phyloP scores from a whole-genome alignment of 306 rosid species.

The Quercus glauca region DNA sequence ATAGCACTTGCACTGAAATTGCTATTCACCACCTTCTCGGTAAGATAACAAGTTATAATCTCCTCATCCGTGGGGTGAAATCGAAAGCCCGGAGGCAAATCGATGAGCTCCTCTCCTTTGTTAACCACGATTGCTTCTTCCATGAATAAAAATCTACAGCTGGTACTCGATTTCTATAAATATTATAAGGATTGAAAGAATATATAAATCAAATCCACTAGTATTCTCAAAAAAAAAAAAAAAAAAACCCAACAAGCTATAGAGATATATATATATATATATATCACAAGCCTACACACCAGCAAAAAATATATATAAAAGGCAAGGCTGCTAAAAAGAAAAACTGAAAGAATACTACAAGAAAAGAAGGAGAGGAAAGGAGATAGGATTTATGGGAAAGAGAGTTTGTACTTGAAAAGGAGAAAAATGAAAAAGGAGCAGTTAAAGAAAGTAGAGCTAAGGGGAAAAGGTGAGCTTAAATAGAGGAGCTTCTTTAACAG shows the following conservation, averaged over 20 bases:
- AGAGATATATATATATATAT: not conserved
- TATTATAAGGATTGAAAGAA: not conserved
- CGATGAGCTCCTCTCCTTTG: constrained; percentile 45
- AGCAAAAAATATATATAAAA: not conserved
- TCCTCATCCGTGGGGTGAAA: constrained; percentile 95
- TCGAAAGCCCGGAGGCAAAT: constrained; percentile 92
- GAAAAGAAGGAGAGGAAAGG: not conserved
- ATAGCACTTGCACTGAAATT: constrained; percentile 69
- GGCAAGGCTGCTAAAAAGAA: not conserved
- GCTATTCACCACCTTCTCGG: constrained; percentile 55
- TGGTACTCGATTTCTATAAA: not conserved
- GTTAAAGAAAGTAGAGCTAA: constrained; percentile 47
- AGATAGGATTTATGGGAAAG: not conserved
- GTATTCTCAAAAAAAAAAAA: not conserved
- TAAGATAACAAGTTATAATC: constrained; percentile 61
- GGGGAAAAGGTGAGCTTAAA: constrained; percentile 37
- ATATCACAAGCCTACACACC: not conserved
- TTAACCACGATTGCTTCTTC: constrained; percentile 54
- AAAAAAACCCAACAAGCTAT: not conserved
- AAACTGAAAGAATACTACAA: not conserved
- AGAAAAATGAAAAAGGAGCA: constrained; percentile 25
- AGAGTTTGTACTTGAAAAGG: not conserved
- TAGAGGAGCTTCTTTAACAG: constrained; percentile 54
- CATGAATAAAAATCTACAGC: constrained; percentile 17
- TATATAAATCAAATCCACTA: constrained; percentile 18